These are phyloP conservation scores for Termitomyces sp. DNA, from an alignment of 768 basidiomycete genomes.

Conservation along the genomic window DNA sequence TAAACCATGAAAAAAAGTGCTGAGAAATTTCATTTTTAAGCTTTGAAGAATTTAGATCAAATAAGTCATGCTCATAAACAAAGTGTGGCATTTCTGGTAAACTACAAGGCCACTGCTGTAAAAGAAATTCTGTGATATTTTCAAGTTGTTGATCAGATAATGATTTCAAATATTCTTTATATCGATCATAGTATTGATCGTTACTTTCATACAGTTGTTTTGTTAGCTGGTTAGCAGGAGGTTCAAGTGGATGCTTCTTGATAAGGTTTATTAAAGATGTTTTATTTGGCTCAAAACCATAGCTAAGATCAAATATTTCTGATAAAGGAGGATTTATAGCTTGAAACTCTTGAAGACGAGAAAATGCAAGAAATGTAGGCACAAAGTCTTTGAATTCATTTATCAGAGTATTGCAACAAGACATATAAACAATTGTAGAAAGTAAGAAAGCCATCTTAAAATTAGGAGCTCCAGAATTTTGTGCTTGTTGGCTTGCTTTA, in stretches of 20 bases:
- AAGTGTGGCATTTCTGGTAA: neutral
- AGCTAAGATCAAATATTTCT: neutral
- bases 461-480: neutral
- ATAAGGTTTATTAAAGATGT: neutral
- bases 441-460: neutral
- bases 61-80: neutral
- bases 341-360: neutral
- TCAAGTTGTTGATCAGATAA: neutral
- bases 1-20: neutral
- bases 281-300: neutral
- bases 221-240: neutral
- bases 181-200: neutral
- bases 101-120: neutral
- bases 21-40: neutral
- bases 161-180: neutral
- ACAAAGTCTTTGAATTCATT: neutral
- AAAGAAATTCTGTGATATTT: neutral
- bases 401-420: neutral
- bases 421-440: neutral
- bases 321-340: neutral
- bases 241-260: neutral
- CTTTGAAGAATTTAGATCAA: neutral
- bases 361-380: neutral
- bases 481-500: neutral
- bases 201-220: neutral